phyloP scores from a whole-genome alignment of 352 stramenopile genomes.

The Pythium dissotocum region DNA sequence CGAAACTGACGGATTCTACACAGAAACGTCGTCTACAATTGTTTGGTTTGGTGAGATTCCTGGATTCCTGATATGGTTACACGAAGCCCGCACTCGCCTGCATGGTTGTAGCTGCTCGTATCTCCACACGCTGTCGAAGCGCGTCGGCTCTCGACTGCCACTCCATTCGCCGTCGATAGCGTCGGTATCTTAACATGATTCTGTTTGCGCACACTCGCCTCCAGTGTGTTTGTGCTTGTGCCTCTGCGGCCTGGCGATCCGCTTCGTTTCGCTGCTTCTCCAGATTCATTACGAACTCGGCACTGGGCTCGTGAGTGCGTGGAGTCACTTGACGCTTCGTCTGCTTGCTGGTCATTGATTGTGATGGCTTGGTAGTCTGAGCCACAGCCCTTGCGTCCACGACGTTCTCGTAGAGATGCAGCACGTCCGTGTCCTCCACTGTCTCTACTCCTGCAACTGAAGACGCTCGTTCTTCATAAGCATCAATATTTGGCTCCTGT shows the following conservation, averaged over 20 bases:
- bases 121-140: not conserved
- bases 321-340: not conserved
- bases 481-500: not conserved
- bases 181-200: constrained; percentile 10
- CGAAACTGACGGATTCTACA: constrained; percentile 3
- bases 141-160: not conserved
- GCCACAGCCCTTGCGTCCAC: constrained; percentile 24
- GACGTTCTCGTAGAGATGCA: constrained; percentile 44
- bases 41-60: not conserved
- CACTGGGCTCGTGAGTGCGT: constrained; percentile 1
- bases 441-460: not conserved
- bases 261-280: constrained; percentile 21
- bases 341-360: not conserved
- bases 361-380: not conserved
- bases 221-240: constrained; percentile 16
- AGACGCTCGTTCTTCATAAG: not conserved
- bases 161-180: constrained; percentile 3
- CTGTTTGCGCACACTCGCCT: constrained; percentile 10
- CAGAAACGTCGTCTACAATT: constrained; percentile 18
- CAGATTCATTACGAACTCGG: constrained; percentile 21
- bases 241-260: constrained; percentile 2
- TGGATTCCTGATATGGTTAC: too few species aligned
- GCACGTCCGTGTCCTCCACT: constrained; percentile 5
- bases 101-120: constrained; percentile 15
- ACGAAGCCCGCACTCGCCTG: constrained; percentile 15